phyloP scores from a whole-genome alignment of 2,329 filamentous ascomycete species.

The Colletotrichum sp. region DNA sequence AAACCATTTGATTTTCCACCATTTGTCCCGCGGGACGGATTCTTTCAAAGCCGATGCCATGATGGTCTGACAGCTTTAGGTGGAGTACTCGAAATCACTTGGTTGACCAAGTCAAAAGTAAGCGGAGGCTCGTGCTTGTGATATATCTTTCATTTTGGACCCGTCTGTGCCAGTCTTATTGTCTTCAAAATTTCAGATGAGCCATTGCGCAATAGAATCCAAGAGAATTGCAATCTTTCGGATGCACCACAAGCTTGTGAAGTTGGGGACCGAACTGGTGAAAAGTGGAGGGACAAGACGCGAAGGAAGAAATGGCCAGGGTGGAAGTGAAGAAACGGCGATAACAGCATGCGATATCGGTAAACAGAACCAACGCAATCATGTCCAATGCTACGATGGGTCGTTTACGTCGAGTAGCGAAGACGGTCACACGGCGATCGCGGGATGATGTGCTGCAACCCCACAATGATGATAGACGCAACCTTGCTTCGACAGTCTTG shows the following conservation, averaged over 20 bases:
- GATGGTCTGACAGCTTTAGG: neutral
- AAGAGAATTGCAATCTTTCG: neutral
- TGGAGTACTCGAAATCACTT: neutral
- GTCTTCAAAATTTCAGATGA: neutral
- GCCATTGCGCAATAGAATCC: neutral
- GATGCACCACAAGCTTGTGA: neutral
- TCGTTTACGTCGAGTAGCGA: neutral
- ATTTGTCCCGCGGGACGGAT: conserved; percentile 26
- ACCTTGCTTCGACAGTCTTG: neutral
- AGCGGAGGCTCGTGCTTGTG: neutral
- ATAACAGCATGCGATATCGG: neutral
- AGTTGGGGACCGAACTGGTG: neutral
- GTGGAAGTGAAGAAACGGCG: neutral
- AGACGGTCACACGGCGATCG: neutral
- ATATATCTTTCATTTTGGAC: neutral
- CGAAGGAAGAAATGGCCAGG: neutral
- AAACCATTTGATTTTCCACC: conserved; percentile 52
- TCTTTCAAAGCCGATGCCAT: neutral
- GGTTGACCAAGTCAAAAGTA: neutral
- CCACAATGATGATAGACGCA: neutral
- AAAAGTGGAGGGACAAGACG: neutral
- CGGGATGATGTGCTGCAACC: neutral
- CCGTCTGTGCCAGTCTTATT: neutral
- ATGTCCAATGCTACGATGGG: neutral
- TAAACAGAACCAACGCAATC: neutral